Evolutionary conservation across 345 rosid genomes (phyloP).

Genomic region (Ailanthus altissimus): DNA sequence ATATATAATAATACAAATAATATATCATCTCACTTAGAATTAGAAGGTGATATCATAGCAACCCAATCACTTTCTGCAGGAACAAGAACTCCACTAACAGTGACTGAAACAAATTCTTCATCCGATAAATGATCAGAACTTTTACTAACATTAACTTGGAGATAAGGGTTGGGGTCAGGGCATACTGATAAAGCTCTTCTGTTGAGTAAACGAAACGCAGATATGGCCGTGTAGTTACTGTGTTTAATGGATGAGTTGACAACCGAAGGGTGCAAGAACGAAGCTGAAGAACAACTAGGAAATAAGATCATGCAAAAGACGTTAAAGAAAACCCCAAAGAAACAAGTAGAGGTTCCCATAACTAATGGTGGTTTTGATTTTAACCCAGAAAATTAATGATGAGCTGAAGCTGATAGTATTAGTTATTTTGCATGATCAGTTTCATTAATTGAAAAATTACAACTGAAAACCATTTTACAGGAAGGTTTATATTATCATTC

Average conservation of each 20-base stretch:
- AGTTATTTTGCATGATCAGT: too few relatives aligned
- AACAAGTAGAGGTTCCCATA: neutral
- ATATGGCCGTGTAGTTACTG: conserved; percentile 43
- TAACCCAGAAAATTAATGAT: too few relatives aligned
- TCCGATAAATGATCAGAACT: conserved; percentile 28
- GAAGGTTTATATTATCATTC: too few relatives aligned
- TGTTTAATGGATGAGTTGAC: conserved; percentile 35
- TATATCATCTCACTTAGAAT: conserved; percentile 51
- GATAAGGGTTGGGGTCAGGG: conserved; percentile 30
- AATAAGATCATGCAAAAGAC: neutral
- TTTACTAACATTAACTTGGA: conserved; percentile 32
- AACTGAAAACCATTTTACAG: too few relatives aligned
- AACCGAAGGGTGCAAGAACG: conserved; percentile 36
- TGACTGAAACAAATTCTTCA: conserved; percentile 44
- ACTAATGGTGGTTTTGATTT: too few relatives aligned
- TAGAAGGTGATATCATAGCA: conserved; percentile 66
- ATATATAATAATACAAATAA: too few relatives aligned
- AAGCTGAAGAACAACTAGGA: neutral
- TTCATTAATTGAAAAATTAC: too few relatives aligned
- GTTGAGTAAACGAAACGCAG: conserved; percentile 54
- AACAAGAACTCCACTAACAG: conserved; percentile 48
- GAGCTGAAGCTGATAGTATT: too few relatives aligned
- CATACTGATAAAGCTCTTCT: conserved; percentile 45
- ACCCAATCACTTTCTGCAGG: conserved; percentile 52
- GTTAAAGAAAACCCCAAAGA: neutral